Evolutionary conservation across 164 flowering plant species (phyloP), one percentile per base, ranked within the genome.

Genomic region (Sextonia rubra): DNA sequence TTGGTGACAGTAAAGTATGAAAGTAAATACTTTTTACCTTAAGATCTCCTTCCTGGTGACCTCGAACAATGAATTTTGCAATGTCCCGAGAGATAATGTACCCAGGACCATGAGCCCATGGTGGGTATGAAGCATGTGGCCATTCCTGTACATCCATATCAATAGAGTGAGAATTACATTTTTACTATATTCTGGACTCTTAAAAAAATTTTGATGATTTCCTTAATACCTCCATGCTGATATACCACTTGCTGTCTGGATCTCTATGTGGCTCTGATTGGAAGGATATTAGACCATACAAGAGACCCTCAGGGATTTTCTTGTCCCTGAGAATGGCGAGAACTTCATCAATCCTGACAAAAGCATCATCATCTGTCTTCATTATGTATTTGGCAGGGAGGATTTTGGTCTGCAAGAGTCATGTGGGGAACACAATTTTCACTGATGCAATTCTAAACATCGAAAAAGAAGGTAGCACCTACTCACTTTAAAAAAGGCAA

Each of bases 71-170:
- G 66, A 86, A 89, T 72, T 88, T 92, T 25, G 97, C 98, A 49
- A 92, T 83, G 77, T 90, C 97, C 25, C 89, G 81, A 24, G 97
- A 88, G 62, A 94, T 78, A 24, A 92, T 80, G 76, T 91, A 94
- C 37, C 98, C 97, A 7, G 97, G 98, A 66, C 97, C 98, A 81
- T 94, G 98, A 7, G 98, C 97, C 98, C 97, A 94, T 56, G 97
- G 94, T 2, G 97, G 98, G 81, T 87, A 94, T 47, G 75, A 3
- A 32, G 78, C 69, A 76, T 82, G 80, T 4, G 94, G 93, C 97
- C 97, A 94, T 80, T 92, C 98, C 98, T 94, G 79, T 60, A 77
- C 66, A 77, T 68, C 52, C 48, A 37, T 5, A 37, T 8, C n/a
- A 61, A 61, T 5, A 23, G 22, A 24, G 26, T n/a, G 4, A 24